Base-by-base conservation (phyloP, 2,329 filamentous ascomycete species). In the Aspergillus aculeatus region DNA sequence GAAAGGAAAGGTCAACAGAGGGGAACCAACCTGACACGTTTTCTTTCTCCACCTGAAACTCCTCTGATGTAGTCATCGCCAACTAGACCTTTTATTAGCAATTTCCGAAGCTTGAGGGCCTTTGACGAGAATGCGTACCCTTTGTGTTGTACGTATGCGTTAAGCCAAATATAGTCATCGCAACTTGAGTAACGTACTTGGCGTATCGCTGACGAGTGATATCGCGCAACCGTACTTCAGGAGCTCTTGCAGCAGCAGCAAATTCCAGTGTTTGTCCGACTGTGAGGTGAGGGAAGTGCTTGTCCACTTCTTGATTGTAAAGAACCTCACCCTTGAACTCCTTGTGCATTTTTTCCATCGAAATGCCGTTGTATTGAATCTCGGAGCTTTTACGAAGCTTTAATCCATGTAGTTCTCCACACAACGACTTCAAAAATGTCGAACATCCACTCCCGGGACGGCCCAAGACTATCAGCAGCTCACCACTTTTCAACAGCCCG, bases 351-450 rank as follows among this genome's bases (percentile, higher is more conserved):
- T 89, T 84, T 69, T 90, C 78, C 58, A 90, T 83, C 2, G 84
- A 79, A 67, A 78, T 74, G 16, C 77, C 78, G 62, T 95, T 90
- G 71, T 95, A 96, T 77, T 96, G 94, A 70, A 96, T 85, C 61
- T 89, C 86, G 0, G 91, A 89, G 6, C 80, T 78, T 5, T 89
- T 78, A 31, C 89, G 88, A 23, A 95, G 81, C 63, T 84, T 85
- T 68, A 96, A 87, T 26, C 92, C 92, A 67, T 92, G 88, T 29
- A 89, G 88, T 75, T 96, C 90, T 59, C 92, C 92, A 12, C 90
- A 85, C 59, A 96, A 83, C 0, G 90, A 90, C 81, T 96, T 96
- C 61, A 96, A 80, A 64, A 96, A 87, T 1, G 92, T 96, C 14
- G 89, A 91, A 75, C 92, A 96, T 50, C 78, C 78, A 59, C 71